Base-by-base conservation (phyloP, 2,329 filamentous ascomycete species). In the Aulographum hederae region DNA sequence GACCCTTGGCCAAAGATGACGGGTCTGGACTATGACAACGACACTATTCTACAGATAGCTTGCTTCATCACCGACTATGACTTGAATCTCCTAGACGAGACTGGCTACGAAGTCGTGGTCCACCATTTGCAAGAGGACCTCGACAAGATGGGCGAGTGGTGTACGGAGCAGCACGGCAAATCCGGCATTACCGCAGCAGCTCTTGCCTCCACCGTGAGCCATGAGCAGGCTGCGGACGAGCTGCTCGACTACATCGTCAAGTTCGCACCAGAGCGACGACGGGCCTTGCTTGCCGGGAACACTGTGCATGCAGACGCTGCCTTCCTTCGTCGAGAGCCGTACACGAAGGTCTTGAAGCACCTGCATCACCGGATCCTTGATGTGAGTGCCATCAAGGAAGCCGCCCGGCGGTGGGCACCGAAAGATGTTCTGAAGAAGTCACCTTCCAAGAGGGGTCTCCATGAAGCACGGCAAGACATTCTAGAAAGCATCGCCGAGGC, bases 401-500 rank as follows among this genome's bases (percentile, higher is more conserved):
- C 81, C 15, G 78, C 75, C 13, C 69, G 72, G 40, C 66, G 86
- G 28, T 98, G 89, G 86, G 74, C 72, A 27, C 63, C 65, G 2
- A 51, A 60, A n/a, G 61, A 68, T 5, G 50, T 79, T 6, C 46
- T 78, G 38, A 58, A 60, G 34, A 59, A 61, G 28, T 72, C 69
- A 18, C 85, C 86, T 10, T 53, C 47, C 38, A 95, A 95, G 61
- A 68, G 67, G 48, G 71, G 69, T 23, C 58, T 73, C 32, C 89
- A 98, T 57, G 71, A 86, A 53, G 89, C 89, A 0, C 73, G 68
- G 43, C 73, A 81, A 34, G 89, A 98, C 53, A 93, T 98, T 35
- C 53, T 94, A 37, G 89, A 98, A 60, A 95, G 86, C 54, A 94
- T 98, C 39, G 75, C 69, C 34, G 89, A 98, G 60, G 86, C 86